These are phyloP conservation scores for Aspergillus egyptiacus DNA, from an alignment of 495 filamentous ascomycete genomes.

Conservation along the genomic window DNA sequence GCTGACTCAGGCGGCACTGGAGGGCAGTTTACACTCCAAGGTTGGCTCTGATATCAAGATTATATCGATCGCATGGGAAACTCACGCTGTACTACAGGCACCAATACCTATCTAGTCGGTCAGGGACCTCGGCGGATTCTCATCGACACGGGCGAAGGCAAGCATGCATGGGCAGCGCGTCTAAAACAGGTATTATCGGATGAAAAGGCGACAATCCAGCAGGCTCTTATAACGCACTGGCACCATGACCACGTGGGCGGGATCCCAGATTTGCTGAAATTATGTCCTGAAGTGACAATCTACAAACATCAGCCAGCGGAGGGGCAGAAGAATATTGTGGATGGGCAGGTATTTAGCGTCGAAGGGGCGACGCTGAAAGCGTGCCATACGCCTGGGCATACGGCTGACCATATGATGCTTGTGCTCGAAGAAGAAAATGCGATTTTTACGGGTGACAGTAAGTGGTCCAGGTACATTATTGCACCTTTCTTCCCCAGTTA, in stretches of 20 bases:
- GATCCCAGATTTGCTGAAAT: slow-evolving; percentile 54
- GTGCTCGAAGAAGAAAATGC: slow-evolving; percentile 67
- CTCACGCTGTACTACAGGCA: slow-evolving; percentile 43
- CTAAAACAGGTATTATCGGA: slow-evolving; percentile 56
- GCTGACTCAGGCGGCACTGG: background rate
- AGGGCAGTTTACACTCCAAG: slow-evolving; percentile 48
- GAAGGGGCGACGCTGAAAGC: slow-evolving; percentile 74
- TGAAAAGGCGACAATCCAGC: slow-evolving; percentile 59
- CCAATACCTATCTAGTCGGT: slow-evolving; percentile 84
- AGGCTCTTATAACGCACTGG: slow-evolving; percentile 79
- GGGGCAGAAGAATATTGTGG: slow-evolving; percentile 45
- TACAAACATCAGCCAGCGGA: slow-evolving; percentile 46
- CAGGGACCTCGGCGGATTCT: slow-evolving; percentile 60
- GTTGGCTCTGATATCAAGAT: slow-evolving; percentile 17
- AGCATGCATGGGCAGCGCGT: slow-evolving; percentile 50
- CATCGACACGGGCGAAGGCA: slow-evolving; percentile 75
- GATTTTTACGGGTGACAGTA: slow-evolving; percentile 86
- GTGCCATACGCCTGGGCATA: slow-evolving; percentile 77
- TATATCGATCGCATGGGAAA: background rate
- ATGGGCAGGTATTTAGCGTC: slow-evolving; percentile 67
- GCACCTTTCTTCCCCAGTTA: background rate
- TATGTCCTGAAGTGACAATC: slow-evolving; percentile 51
- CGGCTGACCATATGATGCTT: slow-evolving; percentile 77
- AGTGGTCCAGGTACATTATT: slow-evolving; percentile 5
- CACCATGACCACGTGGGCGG: slow-evolving; percentile 82